A percentile compares a stretch with the other conserved stretches of the same genome.
Conservation (phyloP, 78 protist species). For the Ministeria vibrans region DNA sequence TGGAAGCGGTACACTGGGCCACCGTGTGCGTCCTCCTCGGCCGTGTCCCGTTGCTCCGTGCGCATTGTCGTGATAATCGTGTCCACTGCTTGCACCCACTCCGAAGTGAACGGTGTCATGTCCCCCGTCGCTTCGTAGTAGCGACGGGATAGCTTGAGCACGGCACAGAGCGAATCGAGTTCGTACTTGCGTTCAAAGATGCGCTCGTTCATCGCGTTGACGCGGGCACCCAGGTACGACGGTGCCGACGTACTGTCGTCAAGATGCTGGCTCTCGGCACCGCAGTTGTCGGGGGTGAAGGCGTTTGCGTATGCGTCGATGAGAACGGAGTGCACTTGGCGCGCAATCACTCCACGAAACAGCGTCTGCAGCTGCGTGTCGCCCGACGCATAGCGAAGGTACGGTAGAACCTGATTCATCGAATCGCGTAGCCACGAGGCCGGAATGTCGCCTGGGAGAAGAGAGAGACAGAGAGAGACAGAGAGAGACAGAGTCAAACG, state of each 20-base stretch:
- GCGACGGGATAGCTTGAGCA: constrained; percentile 11
- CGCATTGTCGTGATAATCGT: not conserved
- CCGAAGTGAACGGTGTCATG: not conserved
- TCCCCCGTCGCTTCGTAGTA: constrained; percentile 31
- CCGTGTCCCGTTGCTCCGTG: not conserved
- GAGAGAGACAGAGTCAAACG: not conserved
- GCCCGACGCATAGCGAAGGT: not conserved
- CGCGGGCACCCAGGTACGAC: not conserved
- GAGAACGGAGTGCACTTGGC: constrained; percentile 16
- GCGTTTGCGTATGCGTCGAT: constrained; percentile 55
- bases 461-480: not conserved
- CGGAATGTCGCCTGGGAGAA: constrained; percentile 42
- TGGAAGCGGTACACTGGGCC: not conserved
- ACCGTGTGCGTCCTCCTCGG: not conserved
- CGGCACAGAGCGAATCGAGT: constrained; percentile 31
- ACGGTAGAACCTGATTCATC: constrained; percentile 35
- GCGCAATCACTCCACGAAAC: constrained; percentile 19
- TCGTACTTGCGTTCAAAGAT: constrained; percentile 49
- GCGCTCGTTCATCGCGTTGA: not conserved
- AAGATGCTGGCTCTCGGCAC: not conserved
- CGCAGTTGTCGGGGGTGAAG: constrained; percentile 16
- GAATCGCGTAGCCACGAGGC: constrained; percentile 65
- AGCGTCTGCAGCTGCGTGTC: constrained; percentile 14
- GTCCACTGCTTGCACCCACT: constrained; percentile 19
- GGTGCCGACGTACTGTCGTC: not conserved